A percentile compares a stretch with the other conserved stretches of the same genome.
Evolutionary conservation across 2,329 filamentous ascomycete genomes (phyloP).

Genomic region (Pseudocercospora eumusae): DNA sequence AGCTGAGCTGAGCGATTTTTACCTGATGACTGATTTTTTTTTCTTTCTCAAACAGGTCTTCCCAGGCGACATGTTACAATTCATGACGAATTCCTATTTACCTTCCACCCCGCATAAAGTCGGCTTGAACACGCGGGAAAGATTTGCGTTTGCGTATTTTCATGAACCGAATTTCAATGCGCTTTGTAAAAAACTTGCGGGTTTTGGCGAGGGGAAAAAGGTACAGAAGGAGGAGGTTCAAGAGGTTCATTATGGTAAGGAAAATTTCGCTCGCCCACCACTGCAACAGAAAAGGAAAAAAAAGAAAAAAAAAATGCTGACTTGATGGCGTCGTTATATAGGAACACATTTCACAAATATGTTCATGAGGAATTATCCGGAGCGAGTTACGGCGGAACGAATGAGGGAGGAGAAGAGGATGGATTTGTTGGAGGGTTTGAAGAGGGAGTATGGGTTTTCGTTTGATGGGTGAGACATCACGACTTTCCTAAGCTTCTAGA

Average conservation of each 20-base stretch:
- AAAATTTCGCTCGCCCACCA: no score
- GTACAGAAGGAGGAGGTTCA: slow-evolving; percentile 1
- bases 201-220: not conserved
- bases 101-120: slow-evolving; percentile 20
- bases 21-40: not conserved
- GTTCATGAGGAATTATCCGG: slow-evolving; percentile 17
- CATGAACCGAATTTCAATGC: slow-evolving; percentile 22
- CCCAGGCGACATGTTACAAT: slow-evolving; percentile 21
- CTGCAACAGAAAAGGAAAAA: no score
- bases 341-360: slow-evolving; percentile 20
- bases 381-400: slow-evolving; percentile 11
- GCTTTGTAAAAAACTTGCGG: slow-evolving; percentile 13
- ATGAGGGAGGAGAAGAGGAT: slow-evolving; percentile 18
- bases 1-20: not conserved
- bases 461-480: not conserved
- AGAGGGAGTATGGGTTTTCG: slow-evolving; percentile 10
- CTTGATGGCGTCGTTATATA: no score
- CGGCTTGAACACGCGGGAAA: slow-evolving; percentile 16
- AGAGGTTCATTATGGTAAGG: slow-evolving; percentile 14
- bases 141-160: slow-evolving; percentile 18
- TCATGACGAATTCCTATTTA: slow-evolving; percentile 20
- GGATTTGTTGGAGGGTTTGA: slow-evolving; percentile 14
- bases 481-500: no score
- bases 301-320: no score
- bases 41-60: slow-evolving; percentile 8